Conservation (phyloP, 2,329 filamentous ascomycete genomes). For the Botrytis squamosa region DNA sequence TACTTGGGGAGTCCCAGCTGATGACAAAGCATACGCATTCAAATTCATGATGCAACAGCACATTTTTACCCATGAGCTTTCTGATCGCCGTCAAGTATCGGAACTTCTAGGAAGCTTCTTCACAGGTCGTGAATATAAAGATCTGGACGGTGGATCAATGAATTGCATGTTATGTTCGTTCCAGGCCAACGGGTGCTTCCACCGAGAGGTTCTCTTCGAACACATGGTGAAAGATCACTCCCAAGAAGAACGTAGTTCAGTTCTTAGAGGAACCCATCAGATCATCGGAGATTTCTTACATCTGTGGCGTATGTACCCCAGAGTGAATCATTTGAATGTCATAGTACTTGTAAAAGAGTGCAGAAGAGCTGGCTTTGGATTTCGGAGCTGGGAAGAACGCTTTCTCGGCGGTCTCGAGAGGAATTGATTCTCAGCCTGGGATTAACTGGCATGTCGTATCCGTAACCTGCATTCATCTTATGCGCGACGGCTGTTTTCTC, state of each 20-base stretch:
- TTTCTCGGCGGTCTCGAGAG: too few species aligned
- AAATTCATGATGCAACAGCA: neutral
- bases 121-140: too few species aligned
- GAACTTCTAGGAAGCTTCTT: too few species aligned
- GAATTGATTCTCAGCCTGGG: too few species aligned
- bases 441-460: too few species aligned
- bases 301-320: rapidly evolving
- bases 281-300: neutral
- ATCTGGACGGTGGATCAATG: rapidly evolving
- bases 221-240: neutral
- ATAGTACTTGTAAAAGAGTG: neutral
- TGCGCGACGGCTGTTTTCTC: too few species aligned
- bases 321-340: neutral
- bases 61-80: neutral
- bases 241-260: neutral
- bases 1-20: neutral
- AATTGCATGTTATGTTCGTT: neutral
- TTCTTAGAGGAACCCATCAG: rapidly evolving
- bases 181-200: neutral
- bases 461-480: too few species aligned
- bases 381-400: rapidly evolving
- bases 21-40: neutral
- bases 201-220: neutral
- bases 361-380: neutral
- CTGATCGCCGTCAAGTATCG: too few species aligned